Evolutionary conservation across 805 yeast species (phyloP), one percentile per base, ranked within the genome.

Genomic region (Candida andamanensis): DNA sequence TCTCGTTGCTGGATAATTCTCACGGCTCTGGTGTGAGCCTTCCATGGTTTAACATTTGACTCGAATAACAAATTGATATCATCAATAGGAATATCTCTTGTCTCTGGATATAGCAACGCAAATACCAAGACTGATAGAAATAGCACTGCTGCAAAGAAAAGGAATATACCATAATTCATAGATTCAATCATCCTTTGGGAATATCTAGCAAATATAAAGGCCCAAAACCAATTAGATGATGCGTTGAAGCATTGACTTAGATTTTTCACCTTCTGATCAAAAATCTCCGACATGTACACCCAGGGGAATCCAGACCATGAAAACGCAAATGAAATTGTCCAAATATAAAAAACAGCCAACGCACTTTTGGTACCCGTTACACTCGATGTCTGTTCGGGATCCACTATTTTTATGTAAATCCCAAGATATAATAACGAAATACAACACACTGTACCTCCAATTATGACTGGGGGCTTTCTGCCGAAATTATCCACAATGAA

Each of bases 261-360:
- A 7, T 63, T 60, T 42, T 74, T 50, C 24, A 67, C 58, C 12
- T 63, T 58, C 27, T 59, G 60, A 11, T 65, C 60, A 44, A 64
- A 67, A n/a, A 67, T 60, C 37, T 69, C 75, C 2, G 72, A 55
- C 41, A 68, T 63, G 43, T 66, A 61, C 12, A 67, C 69, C 62
- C 67, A 69, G 7, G 69, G 66, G 2, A 70, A 63, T 8, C 73
- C 75, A 40, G 60, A 56, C 72, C 72, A 66, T 5, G 69, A 58
- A 25, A 52, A 35, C 1, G 67, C 69, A 40, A 60, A 69, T 29
- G 60, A 53, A 26, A 64, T 39, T 4, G 72, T 65, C 72, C 73
- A 69, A 24, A 69, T 54, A 47, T 67, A 65, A 36, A 67, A 53
- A 46, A 68, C 54, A 1, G 65, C 72, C 27, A 60, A 50, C 15